Conservation (phyloP, 352 stramenopile genomes). For the Phytophthora tubulina region DNA sequence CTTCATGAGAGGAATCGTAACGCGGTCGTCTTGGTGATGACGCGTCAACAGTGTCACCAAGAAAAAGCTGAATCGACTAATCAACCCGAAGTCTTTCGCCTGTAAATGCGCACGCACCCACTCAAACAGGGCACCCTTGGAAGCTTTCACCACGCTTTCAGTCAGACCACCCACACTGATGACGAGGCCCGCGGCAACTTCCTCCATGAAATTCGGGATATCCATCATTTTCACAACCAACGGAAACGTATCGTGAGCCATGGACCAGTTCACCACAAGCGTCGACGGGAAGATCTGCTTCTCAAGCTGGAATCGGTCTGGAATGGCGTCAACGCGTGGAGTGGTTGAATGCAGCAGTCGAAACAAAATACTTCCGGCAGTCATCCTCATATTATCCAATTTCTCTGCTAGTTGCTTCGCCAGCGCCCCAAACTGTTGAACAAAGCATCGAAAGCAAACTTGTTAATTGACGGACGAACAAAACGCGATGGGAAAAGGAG, state of each 20-base stretch:
- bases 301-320: constrained; percentile 79
- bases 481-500: neutral
- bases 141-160: constrained; percentile 93
- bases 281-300: constrained; percentile 64
- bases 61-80: constrained; percentile 75
- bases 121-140: constrained; percentile 66
- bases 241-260: constrained; percentile 92
- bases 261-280: constrained; percentile 79
- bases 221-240: constrained; percentile 88
- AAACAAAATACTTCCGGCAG: constrained; percentile 91
- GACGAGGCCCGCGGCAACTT: constrained; percentile 91
- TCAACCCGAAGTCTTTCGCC: constrained; percentile 69
- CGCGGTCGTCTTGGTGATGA: constrained; percentile 77
- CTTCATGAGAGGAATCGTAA: constrained; percentile 91
- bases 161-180: constrained; percentile 96
- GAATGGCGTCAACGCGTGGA: constrained; percentile 80
- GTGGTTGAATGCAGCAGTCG: constrained; percentile 80
- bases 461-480: constrained; percentile 17
- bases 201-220: constrained; percentile 88
- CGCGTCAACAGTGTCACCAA: constrained; percentile 70
- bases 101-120: constrained; percentile 65
- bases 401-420: constrained; percentile 98
- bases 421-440: constrained; percentile 74
- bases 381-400: constrained; percentile 93
- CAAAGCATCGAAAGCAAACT: constrained; percentile 30